Percentiles rank a stretch among this genome's conserved stretches.
These are phyloP conservation scores for Citrus sinensis DNA, from an alignment of 345 rosid genomes.

Conservation along the genomic window DVS_A1.0 CM039164.1:28518501-28519000, in stretches of 20 bases:
- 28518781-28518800: conserved; percentile 80
- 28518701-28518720: conserved; percentile 34
- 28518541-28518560: conserved; percentile 39
- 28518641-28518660: conserved; percentile 51
- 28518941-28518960: conserved; percentile 30
- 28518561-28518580: conserved; percentile 42
- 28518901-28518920: conserved; percentile 62
- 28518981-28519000: conserved; percentile 78
- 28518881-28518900: conserved; percentile 31
- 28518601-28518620: conserved; percentile 46
- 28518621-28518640: conserved; percentile 52
- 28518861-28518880: conserved; percentile 61
- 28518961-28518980: conserved; percentile 56
- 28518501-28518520: conserved; percentile 52
- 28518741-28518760: conserved; percentile 34
- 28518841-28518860: conserved; percentile 37
- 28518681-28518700: conserved; percentile 67
- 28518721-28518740: conserved; percentile 31
- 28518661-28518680: conserved; percentile 83
- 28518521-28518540: conserved; percentile 27
- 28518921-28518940: conserved; percentile 45
- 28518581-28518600: conserved; percentile 77
- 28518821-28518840: conserved; percentile 40
- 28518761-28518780: conserved; percentile 39
- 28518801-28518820: conserved; percentile 22